Percentiles rank a stretch among this genome's conserved stretches.
Evolutionary conservation across 208 protist genomes (phyloP).

Genomic region (Polymyxa betae): DNA sequence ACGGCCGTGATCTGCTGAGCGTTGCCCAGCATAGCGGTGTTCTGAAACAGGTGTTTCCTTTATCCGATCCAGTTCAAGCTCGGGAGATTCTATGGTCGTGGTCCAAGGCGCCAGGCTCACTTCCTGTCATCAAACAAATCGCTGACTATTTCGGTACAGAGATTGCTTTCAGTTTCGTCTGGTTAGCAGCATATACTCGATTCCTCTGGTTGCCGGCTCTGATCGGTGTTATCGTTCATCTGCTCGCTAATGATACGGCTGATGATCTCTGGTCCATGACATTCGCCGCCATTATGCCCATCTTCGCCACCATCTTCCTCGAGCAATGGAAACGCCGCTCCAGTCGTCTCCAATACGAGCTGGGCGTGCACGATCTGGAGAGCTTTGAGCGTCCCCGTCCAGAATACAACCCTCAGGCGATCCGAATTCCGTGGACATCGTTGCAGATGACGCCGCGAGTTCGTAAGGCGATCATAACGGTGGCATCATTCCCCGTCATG

Average conservation of each 20-base stretch:
- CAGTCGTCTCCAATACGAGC: conserved; percentile 30
- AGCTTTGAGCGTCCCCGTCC: conserved; percentile 19
- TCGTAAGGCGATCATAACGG: not conserved
- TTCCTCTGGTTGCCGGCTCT: not conserved
- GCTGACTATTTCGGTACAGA: conserved; percentile 26
- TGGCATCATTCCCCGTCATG: conserved; percentile 44
- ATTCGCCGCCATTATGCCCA: conserved; percentile 35
- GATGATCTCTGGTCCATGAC: not conserved
- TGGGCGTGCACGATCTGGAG: conserved; percentile 28
- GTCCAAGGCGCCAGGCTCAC: not conserved
- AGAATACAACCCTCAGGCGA: not conserved
- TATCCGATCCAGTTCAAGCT: not conserved
- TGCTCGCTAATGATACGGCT: not conserved
- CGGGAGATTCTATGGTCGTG: not conserved
- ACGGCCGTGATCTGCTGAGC: not conserved
- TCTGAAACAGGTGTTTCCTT: conserved; percentile 18
- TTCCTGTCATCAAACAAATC: not conserved
- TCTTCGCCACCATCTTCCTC: conserved; percentile 23
- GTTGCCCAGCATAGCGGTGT: not conserved
- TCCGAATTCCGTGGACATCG: not conserved
- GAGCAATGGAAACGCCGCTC: conserved; percentile 43
- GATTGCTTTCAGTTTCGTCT: conserved; percentile 43
- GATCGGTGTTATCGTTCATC: conserved; percentile 12
- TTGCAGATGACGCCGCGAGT: not conserved
- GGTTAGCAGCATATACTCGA: not conserved